A percentile compares a stretch with the other conserved stretches of the same genome.
phyloP scores from a whole-genome alignment of 2,329 filamentous ascomycete genomes.

The Colletotrichum trifolii region DNA sequence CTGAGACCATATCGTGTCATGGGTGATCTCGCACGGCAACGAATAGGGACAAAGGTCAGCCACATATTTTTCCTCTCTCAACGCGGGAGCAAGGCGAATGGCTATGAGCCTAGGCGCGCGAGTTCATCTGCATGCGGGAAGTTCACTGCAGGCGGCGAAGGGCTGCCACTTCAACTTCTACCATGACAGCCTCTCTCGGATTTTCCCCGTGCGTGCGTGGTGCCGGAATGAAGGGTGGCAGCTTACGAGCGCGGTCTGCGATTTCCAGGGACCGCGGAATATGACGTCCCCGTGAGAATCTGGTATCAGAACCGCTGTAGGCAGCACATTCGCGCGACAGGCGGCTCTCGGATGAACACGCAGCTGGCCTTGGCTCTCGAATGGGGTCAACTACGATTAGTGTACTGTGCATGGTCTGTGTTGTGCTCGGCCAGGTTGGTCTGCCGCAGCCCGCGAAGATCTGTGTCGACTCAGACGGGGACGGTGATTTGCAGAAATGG shows the following conservation, averaged over 20 bases:
- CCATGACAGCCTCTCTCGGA: conserved; percentile 15
- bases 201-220: conserved; percentile 2
- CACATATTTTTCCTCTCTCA: conserved; percentile 20
- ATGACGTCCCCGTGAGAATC: conserved; percentile 16
- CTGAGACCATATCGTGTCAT: conserved; percentile 28
- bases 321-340: conserved; percentile 12
- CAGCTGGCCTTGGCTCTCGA: conserved; percentile 1
- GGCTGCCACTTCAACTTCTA: conserved; percentile 4
- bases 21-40: conserved; percentile 30
- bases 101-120: conserved; percentile 14
- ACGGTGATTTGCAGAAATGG: conserved; percentile 30
- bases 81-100: conserved; percentile 2
- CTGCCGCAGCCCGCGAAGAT: conserved; percentile 20
- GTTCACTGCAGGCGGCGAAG: conserved; percentile 7
- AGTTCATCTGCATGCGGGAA: conserved; percentile 24
- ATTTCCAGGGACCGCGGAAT: conserved; percentile 20
- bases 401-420: background rate
- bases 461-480: conserved; percentile 20
- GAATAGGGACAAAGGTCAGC: conserved; percentile 28
- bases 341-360: conserved; percentile 13
- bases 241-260: background rate
- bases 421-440: conserved; percentile 22
- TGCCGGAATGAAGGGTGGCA: no score
- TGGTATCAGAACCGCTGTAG: conserved; percentile 27
- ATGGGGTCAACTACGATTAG: background rate